Evolutionary conservation across 2,329 filamentous ascomycete genomes (phyloP).

Genomic region (Phyllosticta citribraziliensis): DNA sequence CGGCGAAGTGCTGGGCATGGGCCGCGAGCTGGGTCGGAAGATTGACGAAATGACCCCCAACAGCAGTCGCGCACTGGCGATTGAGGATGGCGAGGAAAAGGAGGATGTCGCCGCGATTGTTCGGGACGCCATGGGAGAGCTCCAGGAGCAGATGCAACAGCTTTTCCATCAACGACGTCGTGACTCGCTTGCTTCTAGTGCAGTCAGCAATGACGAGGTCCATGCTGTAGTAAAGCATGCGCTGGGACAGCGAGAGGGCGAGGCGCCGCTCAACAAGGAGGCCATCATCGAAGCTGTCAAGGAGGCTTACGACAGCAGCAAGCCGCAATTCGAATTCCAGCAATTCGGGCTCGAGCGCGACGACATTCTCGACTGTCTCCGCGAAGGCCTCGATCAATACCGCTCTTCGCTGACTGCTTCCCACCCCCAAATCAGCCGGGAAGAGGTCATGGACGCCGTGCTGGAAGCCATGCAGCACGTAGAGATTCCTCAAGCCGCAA

Average conservation of each 20-base stretch:
- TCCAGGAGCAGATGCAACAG: conserved; percentile 75
- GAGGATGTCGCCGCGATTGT: conserved; percentile 70
- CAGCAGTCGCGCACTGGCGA: conserved; percentile 28
- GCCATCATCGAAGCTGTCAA: conserved; percentile 79
- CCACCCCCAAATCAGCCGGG: conserved; percentile 56
- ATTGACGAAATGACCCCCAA: conserved; percentile 60
- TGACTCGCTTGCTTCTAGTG: conserved; percentile 51
- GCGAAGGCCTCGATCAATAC: conserved; percentile 76
- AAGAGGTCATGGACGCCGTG: conserved; percentile 77
- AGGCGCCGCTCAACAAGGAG: conserved; percentile 51
- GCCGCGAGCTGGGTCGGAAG: conserved; percentile 75
- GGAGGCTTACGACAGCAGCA: conserved; percentile 89
- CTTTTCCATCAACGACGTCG: conserved; percentile 67
- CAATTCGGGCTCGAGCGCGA: conserved; percentile 85
- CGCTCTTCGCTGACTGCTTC: conserved; percentile 33
- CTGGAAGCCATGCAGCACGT: conserved; percentile 80
- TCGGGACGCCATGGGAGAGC: conserved; percentile 67
- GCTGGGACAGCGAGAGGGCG: conserved; percentile 42
- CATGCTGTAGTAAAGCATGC: conserved; percentile 77
- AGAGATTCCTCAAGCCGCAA: conserved; percentile 60
- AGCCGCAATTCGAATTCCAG: conserved; percentile 83
- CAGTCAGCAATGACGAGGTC: conserved; percentile 72
- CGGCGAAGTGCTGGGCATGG: conserved; percentile 90
- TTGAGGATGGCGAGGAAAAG: conserved; percentile 36
- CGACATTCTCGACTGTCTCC: conserved; percentile 77